These are phyloP conservation scores for Ceratobasidium sp. DNA, from an alignment of 1,284 basidiomycete genomes.

Conservation along the genomic window DNA sequence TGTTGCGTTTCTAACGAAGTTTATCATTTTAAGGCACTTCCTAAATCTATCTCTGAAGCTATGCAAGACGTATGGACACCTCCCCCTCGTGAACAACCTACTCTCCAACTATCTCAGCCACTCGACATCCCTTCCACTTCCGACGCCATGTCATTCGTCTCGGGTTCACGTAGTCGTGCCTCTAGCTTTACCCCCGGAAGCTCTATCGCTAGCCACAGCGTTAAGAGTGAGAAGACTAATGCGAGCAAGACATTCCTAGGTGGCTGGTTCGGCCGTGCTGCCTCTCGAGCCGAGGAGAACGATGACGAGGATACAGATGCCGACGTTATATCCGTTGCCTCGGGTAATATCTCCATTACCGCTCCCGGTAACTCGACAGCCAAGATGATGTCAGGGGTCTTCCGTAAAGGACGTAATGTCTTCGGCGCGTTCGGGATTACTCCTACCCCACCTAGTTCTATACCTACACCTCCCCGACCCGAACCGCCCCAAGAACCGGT, in stretches of 20 bases:
- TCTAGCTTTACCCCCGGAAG: conserved; percentile 36
- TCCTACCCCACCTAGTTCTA: conserved; percentile 16
- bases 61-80: conserved; percentile 61
- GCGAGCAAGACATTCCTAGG: conserved; percentile 44
- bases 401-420: conserved; percentile 30
- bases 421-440: conserved; percentile 37
- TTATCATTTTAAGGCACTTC: conserved; percentile 62
- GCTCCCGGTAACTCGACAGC: conserved; percentile 19
- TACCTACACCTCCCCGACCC: not conserved
- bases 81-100: conserved; percentile 12
- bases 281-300: conserved; percentile 3
- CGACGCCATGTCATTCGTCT: conserved; percentile 50
- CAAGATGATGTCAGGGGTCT: conserved; percentile 33
- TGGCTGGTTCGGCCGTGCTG: conserved; percentile 33
- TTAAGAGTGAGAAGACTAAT: conserved; percentile 31
- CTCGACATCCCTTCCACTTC: conserved; percentile 45
- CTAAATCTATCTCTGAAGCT: conserved; percentile 75
- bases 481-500: conserved; percentile 1
- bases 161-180: conserved; percentile 41
- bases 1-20: conserved; percentile 33
- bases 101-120: conserved; percentile 9
- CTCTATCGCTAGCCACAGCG: conserved; percentile 20
- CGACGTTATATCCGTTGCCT: conserved; percentile 22
- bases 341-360: not conserved
- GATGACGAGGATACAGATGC: conserved; percentile 26